Base-by-base conservation (phyloP, 768 basidiomycete genomes). In the Coprinopsis marcescibilis region DNA sequence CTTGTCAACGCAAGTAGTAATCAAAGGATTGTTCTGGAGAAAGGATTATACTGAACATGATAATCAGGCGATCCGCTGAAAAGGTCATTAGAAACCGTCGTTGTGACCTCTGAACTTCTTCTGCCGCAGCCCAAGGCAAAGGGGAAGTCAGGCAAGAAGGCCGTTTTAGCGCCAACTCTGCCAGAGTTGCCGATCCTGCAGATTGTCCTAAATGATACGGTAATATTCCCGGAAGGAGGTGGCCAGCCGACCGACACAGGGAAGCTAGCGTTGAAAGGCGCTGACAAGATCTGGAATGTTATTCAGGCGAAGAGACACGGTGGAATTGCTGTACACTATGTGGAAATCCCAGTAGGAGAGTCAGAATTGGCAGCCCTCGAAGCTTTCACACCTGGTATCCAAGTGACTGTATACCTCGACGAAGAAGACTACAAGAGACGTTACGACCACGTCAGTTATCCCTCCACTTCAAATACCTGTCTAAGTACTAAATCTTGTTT, bases 211-310 rank as follows among this genome's bases (percentile, higher is more conserved):
- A 80, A 84, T 43, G 89, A 90, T 58, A 89, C 86, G 0, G 73
- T 85, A 11, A 75, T 89, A 38, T 90, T 89, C 59, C 88, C 89
- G 0, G 87, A 89, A 63, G 88, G 86, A 7, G 75, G 88, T 10
- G 89, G 89, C 0, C 89, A 91, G 52, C 84, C 85, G 1, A 80
- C 80, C 0, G 89, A 91, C 57, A 78, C 78, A 20, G 88, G 88
- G 1, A 41, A 69, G 11, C 65, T 89, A 24, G 69, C 59, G 4
- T 77, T 65, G 2, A 69, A 66, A 15, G 52, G 58, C 2, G 70
- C 78, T 54, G 72, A 72, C n/a, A 62, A 53, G 1, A 44, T 60
- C 10, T 83, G 80, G 77, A 65, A 73, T 12, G 83, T 91, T 14
- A 59, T 80, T 0, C 79, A 85, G 54, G 78, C 78, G 17, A 78